phyloP scores from a whole-genome alignment of 257 asterid species.

The Solanum appendiculatum region DNA sequence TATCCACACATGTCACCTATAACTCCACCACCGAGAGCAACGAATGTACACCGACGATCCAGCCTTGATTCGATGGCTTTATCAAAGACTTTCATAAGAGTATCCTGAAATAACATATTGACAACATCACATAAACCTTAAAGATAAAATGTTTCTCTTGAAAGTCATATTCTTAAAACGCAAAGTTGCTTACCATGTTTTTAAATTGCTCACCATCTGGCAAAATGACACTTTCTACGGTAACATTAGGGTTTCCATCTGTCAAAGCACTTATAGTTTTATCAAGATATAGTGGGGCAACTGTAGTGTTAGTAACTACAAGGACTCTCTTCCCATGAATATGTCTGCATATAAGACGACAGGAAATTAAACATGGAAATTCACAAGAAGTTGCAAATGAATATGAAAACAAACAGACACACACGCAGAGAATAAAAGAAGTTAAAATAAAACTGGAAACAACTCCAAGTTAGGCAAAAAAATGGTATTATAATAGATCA shows the following conservation, averaged over 20 bases:
- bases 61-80: slow-evolving; percentile 85
- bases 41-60: slow-evolving; percentile 91
- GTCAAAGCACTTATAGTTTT: slow-evolving; percentile 78
- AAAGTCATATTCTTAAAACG: not conserved
- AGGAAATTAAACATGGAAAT: not conserved
- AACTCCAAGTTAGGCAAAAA: not conserved
- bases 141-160: not conserved
- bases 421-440: not conserved
- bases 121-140: slow-evolving; percentile 1
- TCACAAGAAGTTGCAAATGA: not conserved
- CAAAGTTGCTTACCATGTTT: slow-evolving; percentile 58
- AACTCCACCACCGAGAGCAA: slow-evolving; percentile 99
- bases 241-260: slow-evolving; percentile 64
- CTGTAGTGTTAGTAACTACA: slow-evolving; percentile 82
- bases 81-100: slow-evolving; percentile 89
- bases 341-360: slow-evolving; percentile 44
- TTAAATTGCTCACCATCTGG: slow-evolving; percentile 95
- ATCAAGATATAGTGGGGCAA: slow-evolving; percentile 85
- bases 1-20: slow-evolving; percentile 99
- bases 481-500: not conserved
- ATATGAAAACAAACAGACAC: not conserved
- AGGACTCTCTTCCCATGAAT: slow-evolving; percentile 94
- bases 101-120: slow-evolving; percentile 42
- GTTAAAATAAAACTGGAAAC: not conserved
- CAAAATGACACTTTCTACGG: slow-evolving; percentile 77